Conservation (phyloP, 2,329 filamentous ascomycete species). For the Exophiala sp. region DNA sequence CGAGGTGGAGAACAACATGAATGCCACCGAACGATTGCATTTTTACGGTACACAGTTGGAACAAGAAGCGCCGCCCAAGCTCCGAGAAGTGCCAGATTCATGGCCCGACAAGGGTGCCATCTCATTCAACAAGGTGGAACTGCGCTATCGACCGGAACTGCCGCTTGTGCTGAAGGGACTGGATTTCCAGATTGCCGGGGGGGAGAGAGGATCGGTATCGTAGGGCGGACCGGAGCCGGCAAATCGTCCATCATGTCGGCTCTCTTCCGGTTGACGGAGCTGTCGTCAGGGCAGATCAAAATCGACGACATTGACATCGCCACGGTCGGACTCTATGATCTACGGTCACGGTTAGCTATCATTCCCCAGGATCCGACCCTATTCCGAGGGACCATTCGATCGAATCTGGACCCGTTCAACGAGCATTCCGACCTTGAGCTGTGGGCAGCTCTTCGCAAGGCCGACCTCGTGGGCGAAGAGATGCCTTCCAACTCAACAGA, state of each 20-base stretch:
- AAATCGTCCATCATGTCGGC: constrained; percentile 45
- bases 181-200: constrained; percentile 41
- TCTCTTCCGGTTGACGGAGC: constrained; percentile 41
- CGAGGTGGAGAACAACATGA: constrained; percentile 98
- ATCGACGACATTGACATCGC: constrained; percentile 43
- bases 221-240: constrained; percentile 42
- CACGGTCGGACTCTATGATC: constrained; percentile 38
- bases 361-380: constrained; percentile 44
- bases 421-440: constrained; percentile 43
- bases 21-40: constrained; percentile 82
- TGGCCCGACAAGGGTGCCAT: constrained; percentile 90
- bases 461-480: constrained; percentile 44
- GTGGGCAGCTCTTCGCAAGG: constrained; percentile 43
- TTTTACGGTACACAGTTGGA: constrained; percentile 85
- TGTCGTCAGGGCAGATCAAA: constrained; percentile 37
- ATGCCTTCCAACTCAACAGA: constrained; percentile 41
- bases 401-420: constrained; percentile 43
- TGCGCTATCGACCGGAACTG: constrained; percentile 68
- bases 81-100: constrained; percentile 59
- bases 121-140: constrained; percentile 65
- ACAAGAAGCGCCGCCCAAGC: constrained; percentile 79
- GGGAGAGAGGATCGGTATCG: constrained; percentile 46
- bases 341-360: constrained; percentile 41
- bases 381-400: constrained; percentile 41
- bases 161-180: constrained; percentile 68